These are phyloP conservation scores for Neckera pumila DNA, from an alignment of 225 moss, liverwort and hornwort genomes.

Conservation along the genomic window DNA sequence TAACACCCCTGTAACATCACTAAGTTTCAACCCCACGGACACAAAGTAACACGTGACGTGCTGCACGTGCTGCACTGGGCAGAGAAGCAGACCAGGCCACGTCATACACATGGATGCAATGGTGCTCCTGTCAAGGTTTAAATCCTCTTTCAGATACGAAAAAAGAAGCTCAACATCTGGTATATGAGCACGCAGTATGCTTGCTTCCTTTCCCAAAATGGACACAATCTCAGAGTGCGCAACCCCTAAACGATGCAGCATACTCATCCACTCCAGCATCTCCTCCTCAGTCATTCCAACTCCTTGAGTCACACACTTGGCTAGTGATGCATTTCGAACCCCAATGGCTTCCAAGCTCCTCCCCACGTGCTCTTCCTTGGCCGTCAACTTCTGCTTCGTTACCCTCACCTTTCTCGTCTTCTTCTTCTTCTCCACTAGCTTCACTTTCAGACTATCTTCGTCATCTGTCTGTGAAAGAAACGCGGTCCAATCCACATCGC, in stretches of 20 bases:
- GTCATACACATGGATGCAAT: conserved; percentile 40
- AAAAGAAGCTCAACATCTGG: conserved; percentile 37
- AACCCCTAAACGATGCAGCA: conserved; percentile 34
- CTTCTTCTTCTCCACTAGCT: neutral
- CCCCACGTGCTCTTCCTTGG: conserved; percentile 25
- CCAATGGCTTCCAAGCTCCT: conserved; percentile 47
- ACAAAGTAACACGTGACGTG: conserved; percentile 34
- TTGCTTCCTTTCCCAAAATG: conserved; percentile 39
- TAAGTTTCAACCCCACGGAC: conserved; percentile 27
- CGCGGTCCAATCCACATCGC: conserved; percentile 4
- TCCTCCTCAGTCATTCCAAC: conserved; percentile 44
- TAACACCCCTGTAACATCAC: conserved; percentile 33
- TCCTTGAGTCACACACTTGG: conserved; percentile 35
- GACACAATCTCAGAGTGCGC: conserved; percentile 28
- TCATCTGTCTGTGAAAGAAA: neutral
- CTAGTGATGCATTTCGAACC: conserved; percentile 28
- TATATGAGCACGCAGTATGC: conserved; percentile 30
- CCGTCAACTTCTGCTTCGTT: neutral
- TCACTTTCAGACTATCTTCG: neutral
- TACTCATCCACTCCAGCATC: conserved; percentile 45
- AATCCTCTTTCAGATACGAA: conserved; percentile 9
- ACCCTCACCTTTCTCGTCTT: conserved; percentile 9
- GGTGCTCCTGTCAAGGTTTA: conserved; percentile 22
- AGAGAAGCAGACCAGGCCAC: conserved; percentile 44
- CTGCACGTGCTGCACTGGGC: conserved; percentile 27